Evolutionary conservation across 169 alveolate genomes (phyloP).

Genomic region (Plasmodium billcollinsi): DNA sequence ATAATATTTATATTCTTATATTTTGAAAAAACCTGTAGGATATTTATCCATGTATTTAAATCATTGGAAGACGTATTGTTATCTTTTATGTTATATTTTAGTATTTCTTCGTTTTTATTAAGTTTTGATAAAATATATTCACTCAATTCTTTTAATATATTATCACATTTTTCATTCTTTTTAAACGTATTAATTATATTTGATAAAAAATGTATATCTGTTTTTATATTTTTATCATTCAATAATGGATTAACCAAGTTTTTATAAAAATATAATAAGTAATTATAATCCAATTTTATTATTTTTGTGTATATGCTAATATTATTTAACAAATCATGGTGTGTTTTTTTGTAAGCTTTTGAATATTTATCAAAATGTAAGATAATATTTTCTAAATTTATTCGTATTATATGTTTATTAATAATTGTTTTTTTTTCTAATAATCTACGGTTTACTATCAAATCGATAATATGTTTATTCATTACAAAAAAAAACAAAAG

Average conservation of each 20-base stretch:
- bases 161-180: conserved; percentile 17
- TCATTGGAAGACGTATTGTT: background rate
- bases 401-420: conserved; percentile 14
- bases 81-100: conserved; percentile 5
- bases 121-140: conserved; percentile 3
- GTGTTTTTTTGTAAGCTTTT: background rate
- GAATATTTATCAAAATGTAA: conserved; percentile 15
- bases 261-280: conserved; percentile 14
- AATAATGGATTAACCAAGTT: conserved; percentile 34
- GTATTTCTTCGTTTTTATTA: background rate
- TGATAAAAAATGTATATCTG: conserved; percentile 11
- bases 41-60: conserved; percentile 29
- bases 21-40: conserved; percentile 51
- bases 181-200: conserved; percentile 57
- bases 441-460: conserved; percentile 19
- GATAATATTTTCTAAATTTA: conserved; percentile 26
- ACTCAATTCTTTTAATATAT: conserved; percentile 21
- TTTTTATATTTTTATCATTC: background rate
- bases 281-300: background rate
- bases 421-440: conserved; percentile 28
- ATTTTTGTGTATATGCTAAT: conserved; percentile 44
- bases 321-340: conserved; percentile 20
- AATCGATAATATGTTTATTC: conserved; percentile 25
- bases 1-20: conserved; percentile 37
- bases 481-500: conserved; percentile 1